phyloP scores from a whole-genome alignment of 139 green algal genomes.

The Chlorella vulgaris region DNA sequence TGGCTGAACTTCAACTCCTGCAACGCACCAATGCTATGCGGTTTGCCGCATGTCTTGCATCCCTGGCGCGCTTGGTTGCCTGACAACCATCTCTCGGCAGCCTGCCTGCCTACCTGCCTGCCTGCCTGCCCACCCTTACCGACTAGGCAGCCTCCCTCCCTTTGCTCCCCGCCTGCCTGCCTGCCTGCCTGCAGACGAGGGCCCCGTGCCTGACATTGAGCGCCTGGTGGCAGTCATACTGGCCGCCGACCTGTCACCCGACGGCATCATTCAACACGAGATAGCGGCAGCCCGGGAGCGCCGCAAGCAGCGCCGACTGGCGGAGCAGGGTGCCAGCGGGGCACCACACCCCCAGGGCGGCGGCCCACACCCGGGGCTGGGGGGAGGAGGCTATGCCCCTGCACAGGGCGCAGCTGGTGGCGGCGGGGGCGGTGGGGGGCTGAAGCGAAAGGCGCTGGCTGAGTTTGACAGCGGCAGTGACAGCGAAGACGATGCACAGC shows the following conservation, averaged over 20 bases:
- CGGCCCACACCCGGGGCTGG: too few relatives aligned
- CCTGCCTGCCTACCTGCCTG: neutral
- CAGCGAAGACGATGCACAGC: constrained; percentile 43
- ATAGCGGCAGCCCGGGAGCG: constrained; percentile 21
- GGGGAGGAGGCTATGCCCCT: neutral
- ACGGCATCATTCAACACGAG: constrained; percentile 42
- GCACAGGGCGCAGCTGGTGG: neutral
- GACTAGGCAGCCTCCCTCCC: too few relatives aligned
- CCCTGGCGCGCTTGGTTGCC: too few relatives aligned
- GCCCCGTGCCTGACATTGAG: constrained; percentile 37
- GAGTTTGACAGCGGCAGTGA: constrained; percentile 36
- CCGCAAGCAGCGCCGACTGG: constrained; percentile 9
- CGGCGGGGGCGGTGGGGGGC: neutral
- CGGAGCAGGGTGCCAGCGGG: constrained; percentile 10
- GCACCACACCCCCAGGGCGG: neutral
- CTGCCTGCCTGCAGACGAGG: constrained; percentile 29
- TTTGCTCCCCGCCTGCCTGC: neutral
- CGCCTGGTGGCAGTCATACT: constrained; percentile 55
- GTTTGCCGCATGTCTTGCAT: too few relatives aligned
- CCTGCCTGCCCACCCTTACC: too few relatives aligned
- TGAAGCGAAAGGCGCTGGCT: constrained; percentile 1
- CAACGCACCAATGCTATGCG: neutral
- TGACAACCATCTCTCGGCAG: neutral
- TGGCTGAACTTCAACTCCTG: neutral
- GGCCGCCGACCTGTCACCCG: constrained; percentile 37